Evolutionary conservation across 495 filamentous ascomycete genomes (phyloP).

Genomic region (Durotheca rogersii): DNA sequence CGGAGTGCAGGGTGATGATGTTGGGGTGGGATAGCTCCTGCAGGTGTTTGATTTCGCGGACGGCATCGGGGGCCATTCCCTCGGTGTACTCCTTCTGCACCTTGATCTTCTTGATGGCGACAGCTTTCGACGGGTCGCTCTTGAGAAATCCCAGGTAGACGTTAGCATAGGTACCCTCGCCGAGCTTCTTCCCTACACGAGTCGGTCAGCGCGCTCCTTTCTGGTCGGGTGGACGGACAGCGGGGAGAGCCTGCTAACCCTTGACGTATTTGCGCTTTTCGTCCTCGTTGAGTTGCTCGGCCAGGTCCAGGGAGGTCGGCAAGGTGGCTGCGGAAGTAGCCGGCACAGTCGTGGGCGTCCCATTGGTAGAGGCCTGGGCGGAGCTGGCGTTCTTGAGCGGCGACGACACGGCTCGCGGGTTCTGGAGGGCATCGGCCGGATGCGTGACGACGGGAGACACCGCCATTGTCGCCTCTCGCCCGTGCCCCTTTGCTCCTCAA

Average conservation of each 20-base stretch:
- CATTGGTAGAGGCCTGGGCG: conserved; percentile 36
- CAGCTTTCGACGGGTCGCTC: conserved; percentile 61
- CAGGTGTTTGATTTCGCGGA: conserved; percentile 91
- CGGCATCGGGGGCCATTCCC: conserved; percentile 88
- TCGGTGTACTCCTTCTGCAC: conserved; percentile 78
- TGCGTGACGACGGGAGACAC: conserved; percentile 36
- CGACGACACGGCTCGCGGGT: conserved; percentile 27
- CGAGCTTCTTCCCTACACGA: conserved; percentile 74
- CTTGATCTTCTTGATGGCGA: conserved; percentile 99
- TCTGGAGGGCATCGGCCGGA: conserved; percentile 27
- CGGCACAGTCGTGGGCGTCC: conserved; percentile 31
- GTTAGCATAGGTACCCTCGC: conserved; percentile 95
- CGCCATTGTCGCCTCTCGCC: conserved; percentile 33
- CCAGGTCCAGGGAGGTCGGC: conserved; percentile 56
- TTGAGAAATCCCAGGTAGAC: conserved; percentile 84
- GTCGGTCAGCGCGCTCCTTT: conserved; percentile 6
- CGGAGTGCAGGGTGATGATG: conserved; percentile 85
- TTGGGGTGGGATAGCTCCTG: conserved; percentile 96
- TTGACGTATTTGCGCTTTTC: conserved; percentile 87
- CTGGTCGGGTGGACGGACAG: neutral
- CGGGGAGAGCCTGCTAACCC: conserved; percentile 52
- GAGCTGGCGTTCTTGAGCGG: conserved; percentile 36
- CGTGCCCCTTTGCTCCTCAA: no score
- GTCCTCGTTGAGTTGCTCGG: conserved; percentile 86
- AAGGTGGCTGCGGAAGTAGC: conserved; percentile 24